These are phyloP conservation scores for Trichoderma atrobrunneum DNA, from an alignment of 2,329 filamentous ascomycete species.

Conservation along the genomic window DNA sequence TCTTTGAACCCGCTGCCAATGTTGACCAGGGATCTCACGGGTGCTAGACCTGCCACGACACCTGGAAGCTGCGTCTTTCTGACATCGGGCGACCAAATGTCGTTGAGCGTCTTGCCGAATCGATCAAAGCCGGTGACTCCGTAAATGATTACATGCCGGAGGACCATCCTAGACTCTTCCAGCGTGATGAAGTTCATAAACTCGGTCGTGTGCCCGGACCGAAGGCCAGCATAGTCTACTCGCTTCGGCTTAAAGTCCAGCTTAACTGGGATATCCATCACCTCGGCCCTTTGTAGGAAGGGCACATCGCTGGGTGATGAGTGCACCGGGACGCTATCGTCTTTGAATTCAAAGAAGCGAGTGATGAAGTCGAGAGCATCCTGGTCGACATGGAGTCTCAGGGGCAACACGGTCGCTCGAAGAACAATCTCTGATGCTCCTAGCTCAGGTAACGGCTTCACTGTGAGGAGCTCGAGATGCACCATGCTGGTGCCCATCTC, in stretches of 20 bases:
- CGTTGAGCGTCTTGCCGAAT: slow-evolving; percentile 84
- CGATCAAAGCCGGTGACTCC: slow-evolving; percentile 88
- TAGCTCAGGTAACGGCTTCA: slow-evolving; percentile 79
- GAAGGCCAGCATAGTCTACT: slow-evolving; percentile 90
- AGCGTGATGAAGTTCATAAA: slow-evolving; percentile 98
- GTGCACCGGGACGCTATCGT: slow-evolving; percentile 59
- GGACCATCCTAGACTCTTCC: slow-evolving; percentile 80
- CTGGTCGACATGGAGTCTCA: slow-evolving; percentile 93
- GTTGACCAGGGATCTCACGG: slow-evolving; percentile 86
- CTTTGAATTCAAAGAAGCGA: slow-evolving; percentile 97
- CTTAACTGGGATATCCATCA: slow-evolving; percentile 78
- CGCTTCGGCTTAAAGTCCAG: slow-evolving; percentile 96
- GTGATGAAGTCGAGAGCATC: slow-evolving; percentile 96
- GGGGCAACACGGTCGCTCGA: slow-evolving; percentile 72
- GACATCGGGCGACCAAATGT: slow-evolving; percentile 95
- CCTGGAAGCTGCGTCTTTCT: slow-evolving; percentile 83
- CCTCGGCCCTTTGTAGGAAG: slow-evolving; percentile 86
- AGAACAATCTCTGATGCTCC: slow-evolving; percentile 88
- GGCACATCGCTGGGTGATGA: slow-evolving; percentile 67
- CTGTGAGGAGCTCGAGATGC: slow-evolving; percentile 82
- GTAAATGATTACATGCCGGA: slow-evolving; percentile 89
- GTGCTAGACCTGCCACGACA: slow-evolving; percentile 83
- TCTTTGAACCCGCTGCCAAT: slow-evolving; percentile 84
- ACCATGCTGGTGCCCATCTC: slow-evolving; percentile 88
- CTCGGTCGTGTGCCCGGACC: slow-evolving; percentile 91